Conservation (phyloP, 2,329 filamentous ascomycete genomes). For the Metarhizium sp. region DNA sequence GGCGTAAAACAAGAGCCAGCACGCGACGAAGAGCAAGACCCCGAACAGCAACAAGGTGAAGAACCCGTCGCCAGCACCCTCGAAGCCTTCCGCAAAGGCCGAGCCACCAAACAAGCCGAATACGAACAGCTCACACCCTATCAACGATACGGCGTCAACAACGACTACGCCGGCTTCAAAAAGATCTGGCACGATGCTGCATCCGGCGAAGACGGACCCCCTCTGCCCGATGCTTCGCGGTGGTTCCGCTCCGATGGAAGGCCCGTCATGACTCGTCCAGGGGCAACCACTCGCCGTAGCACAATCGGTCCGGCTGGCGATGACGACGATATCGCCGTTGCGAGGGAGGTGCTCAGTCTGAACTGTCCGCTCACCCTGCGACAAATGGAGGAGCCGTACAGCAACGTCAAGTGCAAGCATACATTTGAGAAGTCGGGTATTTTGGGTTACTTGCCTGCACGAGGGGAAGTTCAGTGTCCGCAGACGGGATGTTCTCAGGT, state of each 20-base stretch:
- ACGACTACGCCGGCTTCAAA: slow-evolving; percentile 52
- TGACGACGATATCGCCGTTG: slow-evolving; percentile 61
- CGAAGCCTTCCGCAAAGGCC: slow-evolving; percentile 25
- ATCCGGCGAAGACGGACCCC: slow-evolving; percentile 37
- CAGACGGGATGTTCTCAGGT: slow-evolving; percentile 55
- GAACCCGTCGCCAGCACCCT: slow-evolving; percentile 17
- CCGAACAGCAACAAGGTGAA: slow-evolving; percentile 16
- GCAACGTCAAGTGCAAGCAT: slow-evolving; percentile 59
- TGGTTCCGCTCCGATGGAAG: slow-evolving; percentile 43
- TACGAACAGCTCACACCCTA: slow-evolving; percentile 33
- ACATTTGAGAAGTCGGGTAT: slow-evolving; percentile 62
- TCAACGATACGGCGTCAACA: slow-evolving; percentile 44
- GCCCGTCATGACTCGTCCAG: slow-evolving; percentile 25
- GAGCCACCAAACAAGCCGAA: slow-evolving; percentile 27
- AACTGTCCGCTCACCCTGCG: slow-evolving; percentile 61
- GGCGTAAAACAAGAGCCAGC: slow-evolving; percentile 5
- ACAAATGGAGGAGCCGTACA: slow-evolving; percentile 56
- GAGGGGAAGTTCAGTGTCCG: slow-evolving; percentile 46
- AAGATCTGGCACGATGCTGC: slow-evolving; percentile 46
- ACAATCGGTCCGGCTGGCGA: slow-evolving; percentile 32
- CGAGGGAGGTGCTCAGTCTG: slow-evolving; percentile 52
- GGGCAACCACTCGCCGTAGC: slow-evolving; percentile 2
- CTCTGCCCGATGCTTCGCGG: slow-evolving; percentile 40
- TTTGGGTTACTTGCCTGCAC: slow-evolving; percentile 39
- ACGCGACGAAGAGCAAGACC: slow-evolving; percentile 10